A percentile compares a stretch with the other conserved stretches of the same genome.
These are phyloP conservation scores for Radiomyces spectabilis DNA, from an alignment of 192 early-diverging fungal species.

Conservation along the genomic window DNA sequence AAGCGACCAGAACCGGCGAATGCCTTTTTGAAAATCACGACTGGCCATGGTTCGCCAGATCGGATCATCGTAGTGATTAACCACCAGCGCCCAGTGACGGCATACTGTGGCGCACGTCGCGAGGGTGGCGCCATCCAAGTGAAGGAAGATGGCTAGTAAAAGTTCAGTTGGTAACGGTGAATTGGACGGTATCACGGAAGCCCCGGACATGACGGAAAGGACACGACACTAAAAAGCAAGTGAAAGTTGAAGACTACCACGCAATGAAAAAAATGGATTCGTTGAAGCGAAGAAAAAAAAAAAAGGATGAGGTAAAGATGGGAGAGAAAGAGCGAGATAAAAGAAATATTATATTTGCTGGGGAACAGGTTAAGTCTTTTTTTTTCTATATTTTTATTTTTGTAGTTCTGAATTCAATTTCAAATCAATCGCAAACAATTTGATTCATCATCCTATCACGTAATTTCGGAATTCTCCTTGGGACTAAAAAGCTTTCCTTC, in stretches of 20 bases:
- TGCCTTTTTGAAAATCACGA: conserved; percentile 6
- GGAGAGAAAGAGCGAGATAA: not conserved
- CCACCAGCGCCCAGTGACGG: conserved; percentile 9
- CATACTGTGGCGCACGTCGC: conserved; percentile 13
- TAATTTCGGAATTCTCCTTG: too few species aligned
- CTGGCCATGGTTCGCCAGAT: conserved; percentile 12
- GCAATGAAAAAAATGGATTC: not conserved
- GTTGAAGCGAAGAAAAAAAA: not conserved
- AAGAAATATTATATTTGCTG: conserved; percentile 4
- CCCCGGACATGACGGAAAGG: too few species aligned
- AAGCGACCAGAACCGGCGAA: conserved; percentile 16
- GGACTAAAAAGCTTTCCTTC: too few species aligned
- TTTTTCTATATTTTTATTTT: too few species aligned
- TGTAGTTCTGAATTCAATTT: too few species aligned
- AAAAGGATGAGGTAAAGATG: not conserved
- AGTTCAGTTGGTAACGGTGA: conserved; percentile 20
- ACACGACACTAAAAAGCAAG: not conserved
- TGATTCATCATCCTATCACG: too few species aligned
- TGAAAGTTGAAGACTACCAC: not conserved
- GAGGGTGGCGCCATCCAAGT: conserved; percentile 23
- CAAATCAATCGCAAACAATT: too few species aligned
- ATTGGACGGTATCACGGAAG: too few species aligned
- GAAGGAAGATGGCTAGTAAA: conserved; percentile 18
- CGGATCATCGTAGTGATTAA: conserved; percentile 22
- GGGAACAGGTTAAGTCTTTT: too few species aligned